Evolutionary conservation across 805 yeast genomes (phyloP).

Genomic region (Metschnikowia kunwiensis): DNA sequence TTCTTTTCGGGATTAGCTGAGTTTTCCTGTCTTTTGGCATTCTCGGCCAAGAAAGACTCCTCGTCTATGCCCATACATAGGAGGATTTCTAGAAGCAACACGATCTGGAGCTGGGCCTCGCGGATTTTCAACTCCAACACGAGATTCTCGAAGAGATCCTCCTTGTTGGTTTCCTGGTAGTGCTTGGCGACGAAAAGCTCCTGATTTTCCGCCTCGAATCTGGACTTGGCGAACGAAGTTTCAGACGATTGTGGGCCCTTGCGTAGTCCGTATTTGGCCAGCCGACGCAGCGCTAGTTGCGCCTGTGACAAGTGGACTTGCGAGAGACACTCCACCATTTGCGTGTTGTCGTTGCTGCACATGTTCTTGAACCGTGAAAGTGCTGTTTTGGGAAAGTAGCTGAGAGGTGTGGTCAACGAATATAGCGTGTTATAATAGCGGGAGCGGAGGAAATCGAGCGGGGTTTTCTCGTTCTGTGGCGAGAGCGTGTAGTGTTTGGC

Average conservation of each 20-base stretch:
- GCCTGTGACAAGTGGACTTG: slow-evolving; percentile 34
- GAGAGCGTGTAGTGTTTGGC: slow-evolving; percentile 10
- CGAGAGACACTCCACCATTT: slow-evolving; percentile 23
- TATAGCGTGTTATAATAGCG: slow-evolving; percentile 38
- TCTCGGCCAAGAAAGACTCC: slow-evolving; percentile 27
- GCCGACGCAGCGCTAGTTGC: slow-evolving; percentile 43
- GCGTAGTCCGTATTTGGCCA: slow-evolving; percentile 28
- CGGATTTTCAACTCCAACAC: slow-evolving; percentile 46
- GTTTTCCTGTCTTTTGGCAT: slow-evolving; percentile 29
- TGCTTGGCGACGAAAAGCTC: slow-evolving; percentile 18
- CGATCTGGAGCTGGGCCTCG: slow-evolving; percentile 55
- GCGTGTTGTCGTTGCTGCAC: slow-evolving; percentile 28
- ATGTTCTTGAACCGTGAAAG: slow-evolving; percentile 44
- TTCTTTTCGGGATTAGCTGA: slow-evolving; percentile 23
- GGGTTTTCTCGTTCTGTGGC: slow-evolving; percentile 23
- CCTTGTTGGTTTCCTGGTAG: slow-evolving; percentile 3
- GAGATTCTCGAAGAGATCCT: slow-evolving; percentile 26
- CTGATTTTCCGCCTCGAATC: slow-evolving; percentile 26
- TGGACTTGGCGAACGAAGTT: slow-evolving; percentile 2
- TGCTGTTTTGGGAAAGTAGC: slow-evolving; percentile 49
- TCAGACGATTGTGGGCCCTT: slow-evolving; percentile 2
- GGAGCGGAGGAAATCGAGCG: slow-evolving; percentile 29
- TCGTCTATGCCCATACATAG: slow-evolving; percentile 34
- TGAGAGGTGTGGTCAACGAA: slow-evolving; percentile 39
- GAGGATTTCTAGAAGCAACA: slow-evolving; percentile 47